These are phyloP conservation scores for Pascua guehoae DNA, from an alignment of 1,284 basidiomycete genomes.

Conservation along the genomic window DNA sequence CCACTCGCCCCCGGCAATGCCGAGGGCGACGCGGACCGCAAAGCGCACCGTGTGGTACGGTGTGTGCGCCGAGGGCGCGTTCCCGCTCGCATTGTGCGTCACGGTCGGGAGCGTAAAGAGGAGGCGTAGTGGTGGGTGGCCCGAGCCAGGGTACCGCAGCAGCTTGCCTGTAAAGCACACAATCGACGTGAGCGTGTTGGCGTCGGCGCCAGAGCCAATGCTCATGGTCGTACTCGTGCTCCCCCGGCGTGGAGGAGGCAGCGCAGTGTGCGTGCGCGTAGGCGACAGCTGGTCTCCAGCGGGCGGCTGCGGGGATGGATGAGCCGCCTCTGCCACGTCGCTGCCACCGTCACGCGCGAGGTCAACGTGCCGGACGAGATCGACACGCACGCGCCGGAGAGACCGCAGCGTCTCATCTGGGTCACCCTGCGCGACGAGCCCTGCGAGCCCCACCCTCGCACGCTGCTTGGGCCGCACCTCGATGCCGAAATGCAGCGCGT, in stretches of 20 bases:
- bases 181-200: slow-evolving; percentile 4
- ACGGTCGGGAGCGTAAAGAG: slow-evolving; percentile 45
- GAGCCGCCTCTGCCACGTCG: no score
- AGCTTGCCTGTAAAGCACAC: slow-evolving; percentile 46
- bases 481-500: slow-evolving; percentile 35
- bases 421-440: slow-evolving; percentile 28
- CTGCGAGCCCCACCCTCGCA: slow-evolving; percentile 31
- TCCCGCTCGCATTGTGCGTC: slow-evolving; percentile 34
- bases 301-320: background rate
- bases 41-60: slow-evolving; percentile 40
- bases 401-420: slow-evolving; percentile 33
- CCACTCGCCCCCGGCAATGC: slow-evolving; percentile 33
- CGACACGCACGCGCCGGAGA: slow-evolving; percentile 41
- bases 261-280: background rate
- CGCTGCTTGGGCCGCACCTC: slow-evolving; percentile 34
- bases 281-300: background rate
- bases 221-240: background rate
- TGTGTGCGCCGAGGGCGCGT: slow-evolving; percentile 36
- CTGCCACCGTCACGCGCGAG: slow-evolving; percentile 4
- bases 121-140: slow-evolving; percentile 39
- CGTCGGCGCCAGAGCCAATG: slow-evolving; percentile 13
- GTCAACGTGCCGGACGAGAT: slow-evolving; percentile 35
- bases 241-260: no score
- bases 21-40: slow-evolving; percentile 39
- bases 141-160: slow-evolving; percentile 41